Base-by-base conservation (phyloP, 306 rosid genomes). In the Cicer pinnatifidum region DNA sequence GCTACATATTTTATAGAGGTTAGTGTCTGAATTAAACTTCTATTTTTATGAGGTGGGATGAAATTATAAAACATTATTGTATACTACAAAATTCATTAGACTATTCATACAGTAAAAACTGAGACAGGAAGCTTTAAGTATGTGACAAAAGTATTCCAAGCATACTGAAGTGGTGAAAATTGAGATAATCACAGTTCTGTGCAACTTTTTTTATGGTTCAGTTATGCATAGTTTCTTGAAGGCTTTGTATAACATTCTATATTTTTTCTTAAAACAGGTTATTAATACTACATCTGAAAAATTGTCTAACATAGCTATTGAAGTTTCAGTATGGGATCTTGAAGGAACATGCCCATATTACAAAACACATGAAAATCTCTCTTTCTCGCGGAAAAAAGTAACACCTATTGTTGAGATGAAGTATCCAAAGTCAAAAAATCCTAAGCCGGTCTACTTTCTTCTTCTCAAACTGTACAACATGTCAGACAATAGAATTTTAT, bases 261-360 rank as follows among this genome's bases (percentile, higher is more conserved):
- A 46, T 75, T 79, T 61, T 71, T 78, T 60, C 64, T 76, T 52
- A 46, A 47, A 80, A 76, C 92, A 93, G 98, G 94, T 86, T 58
- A 92, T 89, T 50, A 91, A 93, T 81, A 93, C 98, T 54, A 85
- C 91, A 17, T 83, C 96, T n/a, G 85, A 83, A 50, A 84, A 80
- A 76, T 59, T 93, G 79, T 88, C 94, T n/a, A 80, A 83, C 17
- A 66, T 89, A 47, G 89, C 91, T 71, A 61, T 89, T 74, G 98
- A 93, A 87, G 94, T 85, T 79, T 88, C 92, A 0, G 94, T 91
- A 37, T 93, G 97, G 98, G 97, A 91, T 81, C 91, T 93, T 3
- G 98, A 91, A 68, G 98, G 98, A 62, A 75, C 88, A 28, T 83
- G 94, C 66, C 91, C 96, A 48, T 87, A 88, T 85, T 82, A 83